Conservation (phyloP, 73 alveolate genomes). For the Paraurostyla sp. region DNA sequence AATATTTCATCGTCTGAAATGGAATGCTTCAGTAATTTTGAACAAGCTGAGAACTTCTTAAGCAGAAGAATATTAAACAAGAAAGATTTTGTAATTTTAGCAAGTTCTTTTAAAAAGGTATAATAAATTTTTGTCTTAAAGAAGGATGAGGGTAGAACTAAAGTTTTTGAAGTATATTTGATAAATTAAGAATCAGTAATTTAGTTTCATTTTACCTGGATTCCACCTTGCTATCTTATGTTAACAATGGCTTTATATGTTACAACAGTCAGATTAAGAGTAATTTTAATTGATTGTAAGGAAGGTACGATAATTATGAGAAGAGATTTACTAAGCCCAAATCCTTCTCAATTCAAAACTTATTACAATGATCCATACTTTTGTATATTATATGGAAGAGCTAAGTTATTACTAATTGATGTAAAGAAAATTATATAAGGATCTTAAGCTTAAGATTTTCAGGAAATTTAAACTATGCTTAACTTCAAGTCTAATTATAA, state of each 20-base stretch:
- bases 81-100: neutral
- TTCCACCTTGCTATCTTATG: constrained; percentile 3
- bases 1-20: constrained; percentile 10
- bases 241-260: constrained; percentile 24
- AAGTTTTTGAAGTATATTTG: constrained; percentile 16
- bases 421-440: neutral
- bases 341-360: constrained; percentile 32
- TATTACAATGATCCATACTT: constrained; percentile 25
- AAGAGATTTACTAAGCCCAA: neutral
- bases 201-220: neutral
- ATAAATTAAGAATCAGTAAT: constrained; percentile 30
- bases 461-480: neutral
- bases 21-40: constrained; percentile 19
- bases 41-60: constrained; percentile 27
- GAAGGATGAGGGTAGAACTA: neutral
- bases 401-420: constrained; percentile 18
- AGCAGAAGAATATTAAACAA: neutral
- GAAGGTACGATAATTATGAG: neutral
- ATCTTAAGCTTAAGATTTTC: neutral
- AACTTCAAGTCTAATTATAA: constrained; percentile 27
- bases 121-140: neutral
- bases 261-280: neutral
- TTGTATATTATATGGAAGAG: constrained; percentile 38
- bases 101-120: constrained; percentile 15
- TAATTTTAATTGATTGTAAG: neutral